Evolutionary conservation across 805 yeast genomes (phyloP).

Genomic region (Monosporozyma solicola): DNA sequence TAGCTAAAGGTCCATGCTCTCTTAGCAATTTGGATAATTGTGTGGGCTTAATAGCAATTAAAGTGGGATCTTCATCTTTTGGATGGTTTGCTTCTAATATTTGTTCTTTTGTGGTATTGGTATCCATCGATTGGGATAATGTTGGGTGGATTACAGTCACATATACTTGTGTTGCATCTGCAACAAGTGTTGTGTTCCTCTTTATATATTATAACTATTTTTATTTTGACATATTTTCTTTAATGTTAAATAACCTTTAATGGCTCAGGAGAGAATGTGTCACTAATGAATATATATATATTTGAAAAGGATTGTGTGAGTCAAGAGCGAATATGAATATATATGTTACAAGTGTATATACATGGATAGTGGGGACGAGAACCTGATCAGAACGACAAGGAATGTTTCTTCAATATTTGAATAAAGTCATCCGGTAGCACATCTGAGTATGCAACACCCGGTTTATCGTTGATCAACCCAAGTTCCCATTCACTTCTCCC

Average conservation of each 20-base stretch:
- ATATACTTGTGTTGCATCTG: not conserved
- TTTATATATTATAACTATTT: not conserved
- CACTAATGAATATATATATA: too few species aligned
- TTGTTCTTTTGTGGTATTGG: not conserved
- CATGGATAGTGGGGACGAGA: not conserved
- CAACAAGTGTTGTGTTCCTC: not conserved
- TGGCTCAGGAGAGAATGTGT: too few species aligned
- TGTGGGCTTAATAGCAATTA: not conserved
- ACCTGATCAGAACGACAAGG: not conserved
- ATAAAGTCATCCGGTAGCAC: conserved; percentile 26
- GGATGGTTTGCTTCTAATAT: not conserved
- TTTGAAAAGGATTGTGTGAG: not conserved
- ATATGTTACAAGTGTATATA: not conserved
- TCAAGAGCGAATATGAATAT: not conserved
- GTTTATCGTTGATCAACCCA: conserved; percentile 37
- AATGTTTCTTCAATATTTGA: not conserved
- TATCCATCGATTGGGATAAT: not conserved
- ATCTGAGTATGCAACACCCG: conserved; percentile 24
- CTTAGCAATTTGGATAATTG: conserved; percentile 53
- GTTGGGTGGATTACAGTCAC: not conserved
- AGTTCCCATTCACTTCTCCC: conserved; percentile 47
- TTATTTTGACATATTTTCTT: not conserved
- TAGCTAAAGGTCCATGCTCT: conserved; percentile 79
- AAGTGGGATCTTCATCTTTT: not conserved
- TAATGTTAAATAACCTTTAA: not conserved